These are phyloP conservation scores for Ceratocystis diversiconidia DNA, from an alignment of 2,329 filamentous ascomycete genomes.

Conservation along the genomic window DNA sequence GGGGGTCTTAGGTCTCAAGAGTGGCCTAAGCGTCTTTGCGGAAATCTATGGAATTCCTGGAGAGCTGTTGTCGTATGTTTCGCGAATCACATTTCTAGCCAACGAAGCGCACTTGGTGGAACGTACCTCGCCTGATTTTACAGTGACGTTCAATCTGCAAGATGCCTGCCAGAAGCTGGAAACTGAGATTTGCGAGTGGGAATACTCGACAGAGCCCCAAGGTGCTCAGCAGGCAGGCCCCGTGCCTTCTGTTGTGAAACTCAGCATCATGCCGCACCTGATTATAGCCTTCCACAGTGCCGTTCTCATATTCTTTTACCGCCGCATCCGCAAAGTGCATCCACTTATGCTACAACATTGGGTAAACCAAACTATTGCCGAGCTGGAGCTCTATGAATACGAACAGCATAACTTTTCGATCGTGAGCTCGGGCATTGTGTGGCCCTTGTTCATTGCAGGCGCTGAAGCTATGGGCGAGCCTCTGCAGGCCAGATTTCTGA, in stretches of 20 bases:
- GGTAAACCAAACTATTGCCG: conserved; percentile 7
- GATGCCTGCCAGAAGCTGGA: conserved; percentile 21
- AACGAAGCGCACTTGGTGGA: conserved; percentile 27
- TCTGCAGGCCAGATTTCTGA: conserved; percentile 7
- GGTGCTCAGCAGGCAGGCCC: conserved; percentile 5
- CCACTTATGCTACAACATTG: conserved; percentile 15
- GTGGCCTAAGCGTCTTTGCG: conserved; percentile 29
- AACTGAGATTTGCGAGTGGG: conserved; percentile 10
- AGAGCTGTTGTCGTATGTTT: conserved; percentile 28
- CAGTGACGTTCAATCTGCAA: conserved; percentile 23
- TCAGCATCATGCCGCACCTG: conserved; percentile 20
- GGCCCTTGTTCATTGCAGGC: conserved; percentile 17
- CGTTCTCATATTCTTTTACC: conserved; percentile 33
- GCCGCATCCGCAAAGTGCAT: conserved; percentile 24
- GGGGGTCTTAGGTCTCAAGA: neutral
- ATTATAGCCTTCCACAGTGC: conserved; percentile 30
- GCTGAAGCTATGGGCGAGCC: conserved; percentile 16
- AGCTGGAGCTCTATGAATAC: conserved; percentile 13
- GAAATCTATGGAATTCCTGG: conserved; percentile 34
- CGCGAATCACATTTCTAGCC: conserved; percentile 29
- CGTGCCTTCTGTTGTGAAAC: conserved; percentile 1
- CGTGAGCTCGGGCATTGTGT: conserved; percentile 14
- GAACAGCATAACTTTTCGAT: conserved; percentile 12
- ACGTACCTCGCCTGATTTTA: conserved; percentile 21
- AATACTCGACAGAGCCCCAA: conserved; percentile 17